These are phyloP conservation scores for Xylaria sp. DNA, from an alignment of 2,329 filamentous ascomycete species.

Conservation along the genomic window DNA sequence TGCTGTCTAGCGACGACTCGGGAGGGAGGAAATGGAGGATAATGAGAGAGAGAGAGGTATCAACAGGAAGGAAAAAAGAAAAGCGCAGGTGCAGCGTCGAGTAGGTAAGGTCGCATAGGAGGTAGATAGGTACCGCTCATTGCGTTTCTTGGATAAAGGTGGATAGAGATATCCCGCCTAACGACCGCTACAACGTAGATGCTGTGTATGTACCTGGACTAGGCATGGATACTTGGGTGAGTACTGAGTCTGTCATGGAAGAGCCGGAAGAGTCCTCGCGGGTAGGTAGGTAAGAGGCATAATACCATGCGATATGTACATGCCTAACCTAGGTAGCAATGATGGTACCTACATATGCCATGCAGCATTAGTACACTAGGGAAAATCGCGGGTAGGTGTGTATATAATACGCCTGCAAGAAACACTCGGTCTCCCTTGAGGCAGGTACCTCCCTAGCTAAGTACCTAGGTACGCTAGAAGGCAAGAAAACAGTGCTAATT, in stretches of 20 bases:
- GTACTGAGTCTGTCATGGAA: neutral
- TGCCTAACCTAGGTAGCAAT: neutral
- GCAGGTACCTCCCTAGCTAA: neutral
- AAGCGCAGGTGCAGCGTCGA: slow-evolving; percentile 34
- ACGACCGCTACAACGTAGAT: neutral
- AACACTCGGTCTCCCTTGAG: neutral
- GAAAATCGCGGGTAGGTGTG: neutral
- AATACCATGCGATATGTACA: neutral
- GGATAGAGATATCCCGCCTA: slow-evolving; percentile 17
- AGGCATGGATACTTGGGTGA: neutral
- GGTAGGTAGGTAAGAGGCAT: neutral
- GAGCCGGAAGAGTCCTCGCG: slow-evolving; percentile 18
- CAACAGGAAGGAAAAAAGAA: slow-evolving; percentile 30
- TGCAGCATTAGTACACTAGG: neutral
- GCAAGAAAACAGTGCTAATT: neutral
- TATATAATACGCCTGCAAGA: neutral
- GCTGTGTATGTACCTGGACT: neutral
- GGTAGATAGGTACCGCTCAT: slow-evolving; percentile 21
- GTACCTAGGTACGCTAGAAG: neutral
- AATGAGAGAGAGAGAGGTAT: slow-evolving; percentile 29
- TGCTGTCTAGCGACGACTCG: slow-evolving; percentile 39
- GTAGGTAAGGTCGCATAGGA: slow-evolving; percentile 12
- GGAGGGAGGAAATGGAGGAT: slow-evolving; percentile 34
- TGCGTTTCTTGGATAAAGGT: slow-evolving; percentile 31
- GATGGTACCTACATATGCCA: neutral